These are phyloP conservation scores for Plasmodiophora brassicae DNA, from an alignment of 208 protist genomes.

Conservation along the genomic window DNA sequence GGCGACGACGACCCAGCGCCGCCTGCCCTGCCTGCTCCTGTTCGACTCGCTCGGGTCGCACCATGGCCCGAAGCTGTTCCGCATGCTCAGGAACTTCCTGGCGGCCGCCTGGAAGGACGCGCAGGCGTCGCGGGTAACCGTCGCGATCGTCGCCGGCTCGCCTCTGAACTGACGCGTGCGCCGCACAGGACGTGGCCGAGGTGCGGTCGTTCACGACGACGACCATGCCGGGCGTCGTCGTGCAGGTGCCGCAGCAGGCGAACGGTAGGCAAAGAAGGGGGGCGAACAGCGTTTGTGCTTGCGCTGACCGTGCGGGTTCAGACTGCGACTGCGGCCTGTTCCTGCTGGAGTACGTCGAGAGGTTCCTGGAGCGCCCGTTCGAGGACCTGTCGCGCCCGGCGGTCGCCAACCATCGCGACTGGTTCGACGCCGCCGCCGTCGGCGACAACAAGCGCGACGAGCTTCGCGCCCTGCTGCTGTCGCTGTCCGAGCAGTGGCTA, in stretches of 20 bases:
- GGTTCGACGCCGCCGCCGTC: neutral
- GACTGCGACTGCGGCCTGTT: constrained; percentile 27
- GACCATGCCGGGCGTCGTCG: neutral
- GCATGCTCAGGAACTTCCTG: constrained; percentile 19
- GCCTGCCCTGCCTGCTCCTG: neutral
- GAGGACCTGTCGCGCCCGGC: neutral
- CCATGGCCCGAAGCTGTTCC: neutral
- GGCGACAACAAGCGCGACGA: no score
- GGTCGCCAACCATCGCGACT: neutral
- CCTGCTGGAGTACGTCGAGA: neutral
- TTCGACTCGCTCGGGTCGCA: constrained; percentile 17
- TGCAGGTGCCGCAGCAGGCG: constrained; percentile 5
- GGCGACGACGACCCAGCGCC: neutral
- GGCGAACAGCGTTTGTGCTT: neutral
- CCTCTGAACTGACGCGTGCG: neutral
- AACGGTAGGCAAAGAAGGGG: constrained; percentile 1
- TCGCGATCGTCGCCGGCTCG: no score
- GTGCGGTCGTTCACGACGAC: neutral
- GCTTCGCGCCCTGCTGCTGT: no score
- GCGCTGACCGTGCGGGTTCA: neutral
- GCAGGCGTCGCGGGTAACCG: neutral
- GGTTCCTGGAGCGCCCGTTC: neutral
- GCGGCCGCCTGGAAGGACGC: neutral
- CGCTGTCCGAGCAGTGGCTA: no score
- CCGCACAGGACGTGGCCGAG: neutral